Base-by-base conservation (phyloP, 805 yeast genomes). In the Pichia sporocuriosa region DNA sequence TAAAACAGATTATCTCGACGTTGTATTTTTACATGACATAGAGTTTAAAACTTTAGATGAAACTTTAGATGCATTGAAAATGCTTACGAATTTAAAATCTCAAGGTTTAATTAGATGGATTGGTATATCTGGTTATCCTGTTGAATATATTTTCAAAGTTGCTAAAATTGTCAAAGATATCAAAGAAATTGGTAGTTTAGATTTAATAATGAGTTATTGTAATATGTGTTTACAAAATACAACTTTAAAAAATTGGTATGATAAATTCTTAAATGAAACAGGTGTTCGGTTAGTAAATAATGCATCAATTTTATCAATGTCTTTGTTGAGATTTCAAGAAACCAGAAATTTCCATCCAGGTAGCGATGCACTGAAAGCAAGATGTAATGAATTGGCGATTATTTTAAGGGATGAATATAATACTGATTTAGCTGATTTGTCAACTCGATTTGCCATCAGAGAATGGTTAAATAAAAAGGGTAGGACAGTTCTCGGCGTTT, bases 231-330 rank as follows among this genome's bases (percentile, higher is more conserved):
- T 89, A 25, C 97, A 90, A 56, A 89, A 88, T 61, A 71, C 75
- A 17, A 56, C 46, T 6, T 63, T 83, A 33, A 65, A 72, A 21
- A 61, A 68, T 0, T 73, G 70, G 51, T 62, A 69, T 51, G 70
- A 68, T 6, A 66, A 65, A 28, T 77, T 85, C 50, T 60, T 70
- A 30, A 51, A 47, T 2, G 75, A 74, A 7, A 75, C 84, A 11
- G 73, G 76, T 5, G 67, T 88, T 24, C 67, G 70, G 43, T 59
- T 69, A 46, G 59, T 89, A n/a, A 62, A 80, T 56, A 86, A 84
- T 57, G 96, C 90, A 3, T 84, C 95, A 1, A 88, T 93, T 29
- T 66, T 90, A 45, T 77, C 89, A 42, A 89, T 89, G 97, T 84
- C 96, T 4, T 61, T 89, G 43, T 67, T 89, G 43, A 71, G 95